These are phyloP conservation scores for Helminthosporium solani DNA, from an alignment of 2,329 filamentous ascomycete species.

Conservation along the genomic window DNA sequence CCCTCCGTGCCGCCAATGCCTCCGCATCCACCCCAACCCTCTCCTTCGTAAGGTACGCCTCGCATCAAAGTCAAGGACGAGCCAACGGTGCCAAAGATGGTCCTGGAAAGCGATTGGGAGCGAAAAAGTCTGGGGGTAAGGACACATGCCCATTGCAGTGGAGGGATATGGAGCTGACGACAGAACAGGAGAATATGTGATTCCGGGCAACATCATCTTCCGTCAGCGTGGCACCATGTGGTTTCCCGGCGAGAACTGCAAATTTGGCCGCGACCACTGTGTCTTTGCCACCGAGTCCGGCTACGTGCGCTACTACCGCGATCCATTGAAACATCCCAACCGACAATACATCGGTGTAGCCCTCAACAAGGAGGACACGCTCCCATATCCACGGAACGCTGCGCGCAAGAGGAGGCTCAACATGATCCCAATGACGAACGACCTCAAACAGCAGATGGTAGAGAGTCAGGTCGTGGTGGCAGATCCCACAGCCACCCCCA, in stretches of 20 bases:
- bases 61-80: conserved; percentile 64
- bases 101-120: conserved; percentile 83
- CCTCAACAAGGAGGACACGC: conserved; percentile 75
- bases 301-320: conserved; percentile 96
- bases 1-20: conserved; percentile 36
- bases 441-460: conserved; percentile 20
- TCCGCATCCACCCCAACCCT: conserved; percentile 38
- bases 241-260: conserved; percentile 94
- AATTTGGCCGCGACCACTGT: conserved; percentile 93
- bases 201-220: conserved; percentile 97
- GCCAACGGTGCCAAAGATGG: conserved; percentile 71
- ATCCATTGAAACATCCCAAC: conserved; percentile 77
- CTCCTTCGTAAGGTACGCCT: conserved; percentile 59
- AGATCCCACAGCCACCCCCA: conserved; percentile 23
- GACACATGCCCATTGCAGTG: neutral
- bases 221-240: conserved; percentile 92
- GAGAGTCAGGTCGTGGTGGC: conserved; percentile 23
- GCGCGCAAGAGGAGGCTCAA: conserved; percentile 73
- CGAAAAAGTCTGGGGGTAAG: conserved; percentile 84
- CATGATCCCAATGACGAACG: conserved; percentile 58
- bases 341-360: conserved; percentile 94
- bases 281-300: conserved; percentile 83
- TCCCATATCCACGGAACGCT: conserved; percentile 75
- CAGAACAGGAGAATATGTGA: conserved; percentile 77
- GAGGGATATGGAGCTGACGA: conserved; percentile 9